phyloP scores from a whole-genome alignment of 805 yeast species.

The Saccharomycopsis javanensis region DNA sequence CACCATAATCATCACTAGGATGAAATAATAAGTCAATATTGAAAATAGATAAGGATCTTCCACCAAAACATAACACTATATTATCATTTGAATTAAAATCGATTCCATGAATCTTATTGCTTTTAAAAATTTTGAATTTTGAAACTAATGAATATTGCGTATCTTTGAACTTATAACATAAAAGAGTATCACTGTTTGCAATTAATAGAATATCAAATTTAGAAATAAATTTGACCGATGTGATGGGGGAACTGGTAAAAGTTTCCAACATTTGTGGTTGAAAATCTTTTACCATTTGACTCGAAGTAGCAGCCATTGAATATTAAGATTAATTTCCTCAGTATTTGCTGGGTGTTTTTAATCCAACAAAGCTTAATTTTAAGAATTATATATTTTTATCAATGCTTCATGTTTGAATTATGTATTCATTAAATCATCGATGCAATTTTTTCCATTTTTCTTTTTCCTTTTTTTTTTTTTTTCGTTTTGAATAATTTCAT shows the following conservation, averaged over 20 bases:
- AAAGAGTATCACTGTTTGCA: neutral
- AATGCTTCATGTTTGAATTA: too few species aligned
- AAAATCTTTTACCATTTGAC: neutral
- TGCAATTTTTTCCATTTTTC: neutral
- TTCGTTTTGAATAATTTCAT: too few species aligned
- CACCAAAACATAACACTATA: constrained; percentile 52
- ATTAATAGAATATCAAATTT: neutral
- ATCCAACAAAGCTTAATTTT: too few species aligned
- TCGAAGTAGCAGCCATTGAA: neutral
- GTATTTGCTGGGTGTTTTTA: too few species aligned
- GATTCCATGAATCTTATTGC: constrained; percentile 80
- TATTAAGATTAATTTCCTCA: too few species aligned
- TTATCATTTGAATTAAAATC: constrained; percentile 15
- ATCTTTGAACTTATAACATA: neutral
- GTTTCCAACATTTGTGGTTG: neutral
- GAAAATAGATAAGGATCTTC: constrained; percentile 49
- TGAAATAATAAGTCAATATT: constrained; percentile 25
- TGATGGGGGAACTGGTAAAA: neutral
- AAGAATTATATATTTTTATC: too few species aligned
- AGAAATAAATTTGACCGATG: neutral
- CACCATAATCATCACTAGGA: neutral
- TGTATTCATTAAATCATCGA: too few species aligned
- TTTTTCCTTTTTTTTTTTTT: too few species aligned
- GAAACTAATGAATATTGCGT: neutral
- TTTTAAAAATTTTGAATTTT: constrained; percentile 39